phyloP scores from a whole-genome alignment of 164 flowering plant species.

The Nelumbo lutea region DNA sequence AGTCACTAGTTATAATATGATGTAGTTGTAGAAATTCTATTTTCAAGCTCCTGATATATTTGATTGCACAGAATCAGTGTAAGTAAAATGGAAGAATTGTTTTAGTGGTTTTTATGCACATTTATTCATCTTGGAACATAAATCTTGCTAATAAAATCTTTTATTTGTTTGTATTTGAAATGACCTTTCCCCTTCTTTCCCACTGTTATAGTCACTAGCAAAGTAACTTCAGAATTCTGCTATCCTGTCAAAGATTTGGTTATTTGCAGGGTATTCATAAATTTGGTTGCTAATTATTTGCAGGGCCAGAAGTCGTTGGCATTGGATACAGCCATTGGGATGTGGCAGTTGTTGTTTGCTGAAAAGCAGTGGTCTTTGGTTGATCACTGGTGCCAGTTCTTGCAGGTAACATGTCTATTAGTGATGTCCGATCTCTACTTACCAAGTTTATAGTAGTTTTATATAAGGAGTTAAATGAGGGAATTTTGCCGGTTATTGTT shows the following conservation, averaged over 20 bases:
- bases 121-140: no score
- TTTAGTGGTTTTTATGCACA: no score
- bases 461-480: neutral
- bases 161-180: no score
- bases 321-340: conserved; percentile 95
- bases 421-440: neutral
- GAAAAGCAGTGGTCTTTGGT: conserved; percentile 94
- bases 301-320: conserved; percentile 99
- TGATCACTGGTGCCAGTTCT: conserved; percentile 96
- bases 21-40: no score
- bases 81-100: no score
- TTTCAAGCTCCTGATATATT: no score
- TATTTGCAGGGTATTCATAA: neutral
- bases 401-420: conserved; percentile 51
- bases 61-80: no score
- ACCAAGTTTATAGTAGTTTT: neutral
- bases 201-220: neutral
- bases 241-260: neutral
- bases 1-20: no score
- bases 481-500: no score
- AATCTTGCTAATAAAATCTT: no score
- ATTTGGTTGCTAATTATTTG: conserved; percentile 7
- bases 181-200: no score
- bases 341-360: conserved; percentile 98
- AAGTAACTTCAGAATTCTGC: neutral